A percentile compares a stretch with the other conserved stretches of the same genome.
Evolutionary conservation across 805 yeast genomes (phyloP).

Genomic region (Brettanomyces naardenensis): DNA sequence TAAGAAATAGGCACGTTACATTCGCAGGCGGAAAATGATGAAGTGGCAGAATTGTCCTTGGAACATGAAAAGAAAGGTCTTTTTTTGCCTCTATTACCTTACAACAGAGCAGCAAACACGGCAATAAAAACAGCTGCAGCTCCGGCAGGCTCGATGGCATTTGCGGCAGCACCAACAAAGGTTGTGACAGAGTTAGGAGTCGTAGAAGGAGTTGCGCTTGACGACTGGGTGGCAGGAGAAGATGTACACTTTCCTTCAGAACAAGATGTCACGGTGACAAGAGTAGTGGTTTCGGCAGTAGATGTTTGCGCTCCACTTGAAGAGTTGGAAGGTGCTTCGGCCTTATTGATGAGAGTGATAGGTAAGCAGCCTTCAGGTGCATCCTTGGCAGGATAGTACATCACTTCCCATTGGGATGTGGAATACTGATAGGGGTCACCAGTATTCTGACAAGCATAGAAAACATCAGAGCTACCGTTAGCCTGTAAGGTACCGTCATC

Average conservation of each 20-base stretch:
- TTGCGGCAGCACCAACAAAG: slow-evolving; percentile 1
- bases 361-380: background rate
- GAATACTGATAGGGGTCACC: slow-evolving; percentile 35
- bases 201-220: too few species aligned
- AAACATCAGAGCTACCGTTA: slow-evolving; percentile 23
- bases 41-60: too few species aligned
- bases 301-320: background rate
- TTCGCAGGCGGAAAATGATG: too few species aligned
- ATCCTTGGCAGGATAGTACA: background rate
- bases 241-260: too few species aligned
- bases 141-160: too few species aligned
- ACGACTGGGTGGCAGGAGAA: too few species aligned
- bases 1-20: too few species aligned
- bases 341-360: too few species aligned
- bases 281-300: background rate
- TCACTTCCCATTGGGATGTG: slow-evolving; percentile 11
- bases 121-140: background rate
- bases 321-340: background rate
- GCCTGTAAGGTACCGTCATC: slow-evolving; percentile 13
- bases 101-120: background rate
- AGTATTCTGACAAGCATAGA: slow-evolving; percentile 33
- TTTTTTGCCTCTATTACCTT: too few species aligned
- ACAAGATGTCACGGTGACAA: too few species aligned
- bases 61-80: too few species aligned
- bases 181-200: background rate